Conservation (phyloP, 768 basidiomycete species). For the Amanita pseudoporphyria region DNA sequence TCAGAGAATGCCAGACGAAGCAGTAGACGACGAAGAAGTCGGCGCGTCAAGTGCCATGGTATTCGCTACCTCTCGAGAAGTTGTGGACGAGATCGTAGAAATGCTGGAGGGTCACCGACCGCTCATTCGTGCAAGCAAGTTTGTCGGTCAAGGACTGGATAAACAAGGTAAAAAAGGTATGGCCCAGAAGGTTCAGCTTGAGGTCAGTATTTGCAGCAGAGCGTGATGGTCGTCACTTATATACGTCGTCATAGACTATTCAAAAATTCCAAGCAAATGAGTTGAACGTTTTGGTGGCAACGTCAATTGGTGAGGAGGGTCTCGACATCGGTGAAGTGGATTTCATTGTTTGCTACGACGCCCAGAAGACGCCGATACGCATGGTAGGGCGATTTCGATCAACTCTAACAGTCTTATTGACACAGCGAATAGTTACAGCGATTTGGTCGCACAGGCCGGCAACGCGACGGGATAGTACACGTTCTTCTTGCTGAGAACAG, state of each 20-base stretch:
- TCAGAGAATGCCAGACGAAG: conserved; percentile 34
- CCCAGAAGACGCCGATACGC: conserved; percentile 91
- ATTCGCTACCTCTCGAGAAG: conserved; percentile 84
- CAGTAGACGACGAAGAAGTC: conserved; percentile 19
- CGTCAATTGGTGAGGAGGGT: conserved; percentile 96
- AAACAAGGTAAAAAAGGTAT: conserved; percentile 83
- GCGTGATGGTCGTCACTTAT: conserved; percentile 6
- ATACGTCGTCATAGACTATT: conserved; percentile 50
- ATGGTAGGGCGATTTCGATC: conserved; percentile 52
- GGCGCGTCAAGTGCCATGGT: conserved; percentile 79
- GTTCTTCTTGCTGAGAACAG: conserved; percentile 85
- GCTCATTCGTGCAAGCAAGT: conserved; percentile 71
- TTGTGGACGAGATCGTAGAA: conserved; percentile 85
- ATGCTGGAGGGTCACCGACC: conserved; percentile 68
- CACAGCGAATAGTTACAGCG: conserved; percentile 69
- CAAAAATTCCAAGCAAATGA: conserved; percentile 78
- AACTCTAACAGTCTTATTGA: conserved; percentile 5
- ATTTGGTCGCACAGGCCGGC: conserved; percentile 90
- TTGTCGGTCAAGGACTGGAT: conserved; percentile 86
- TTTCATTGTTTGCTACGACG: conserved; percentile 92
- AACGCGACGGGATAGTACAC: conserved; percentile 82
- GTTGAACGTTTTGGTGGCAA: conserved; percentile 90
- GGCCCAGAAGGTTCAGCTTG: conserved; percentile 84
- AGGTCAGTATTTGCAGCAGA: conserved; percentile 37
- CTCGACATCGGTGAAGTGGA: conserved; percentile 98